Evolutionary conservation across 192 early-diverging fungal species (phyloP), one percentile per base, ranked within the genome.

Genomic region (Phycomyces blakesleeanus): DNA sequence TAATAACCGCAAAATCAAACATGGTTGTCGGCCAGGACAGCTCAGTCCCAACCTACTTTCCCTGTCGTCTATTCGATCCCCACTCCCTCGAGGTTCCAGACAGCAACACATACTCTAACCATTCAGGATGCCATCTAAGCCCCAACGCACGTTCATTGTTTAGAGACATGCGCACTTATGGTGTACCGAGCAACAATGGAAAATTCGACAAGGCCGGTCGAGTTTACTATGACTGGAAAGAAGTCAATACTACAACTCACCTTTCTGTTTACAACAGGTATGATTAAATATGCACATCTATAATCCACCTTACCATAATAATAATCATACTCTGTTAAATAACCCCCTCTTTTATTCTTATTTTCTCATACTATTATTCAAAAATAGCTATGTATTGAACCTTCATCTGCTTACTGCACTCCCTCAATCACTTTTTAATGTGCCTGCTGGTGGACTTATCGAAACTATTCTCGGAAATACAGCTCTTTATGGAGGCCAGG

Each of bases 401-500:
- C 39, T 76, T 27, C 62, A 61, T 51, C 57, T 76, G 26, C 65
- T 76, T 18, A 41, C 38, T 15, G 55, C 74, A 44, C 61, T 76
- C 20, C 69, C 68, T 26, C 44, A 44, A 44, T 55, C 54, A 0
- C 29, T 70, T 3, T 61, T 76, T 22, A 57, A 57, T 50, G 27
- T 66, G 3, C 74, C 74, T 18, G 20, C 41, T 1, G 50, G 51
- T 22, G 74, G 74, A 12, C 51, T 76, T n/a, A 67, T 76, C 15
- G 54, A 70, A 12, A 11, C 39, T 9, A 25, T 67, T 24, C 14
- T 67, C 9, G 38, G 39, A 24, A 67, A 65, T 18, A 39, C 52
- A 6, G 20, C 58, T 11, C 21, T 53, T 1, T 65, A 40, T n/a
- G 74, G 77, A 3, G 80, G 86, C 39, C 63, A 83, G 39, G 87